Percentiles rank a stretch among this genome's conserved stretches.
These are phyloP conservation scores for Plantago ovata DNA, from an alignment of 257 asterid species.

Conservation along the genomic window DNA sequence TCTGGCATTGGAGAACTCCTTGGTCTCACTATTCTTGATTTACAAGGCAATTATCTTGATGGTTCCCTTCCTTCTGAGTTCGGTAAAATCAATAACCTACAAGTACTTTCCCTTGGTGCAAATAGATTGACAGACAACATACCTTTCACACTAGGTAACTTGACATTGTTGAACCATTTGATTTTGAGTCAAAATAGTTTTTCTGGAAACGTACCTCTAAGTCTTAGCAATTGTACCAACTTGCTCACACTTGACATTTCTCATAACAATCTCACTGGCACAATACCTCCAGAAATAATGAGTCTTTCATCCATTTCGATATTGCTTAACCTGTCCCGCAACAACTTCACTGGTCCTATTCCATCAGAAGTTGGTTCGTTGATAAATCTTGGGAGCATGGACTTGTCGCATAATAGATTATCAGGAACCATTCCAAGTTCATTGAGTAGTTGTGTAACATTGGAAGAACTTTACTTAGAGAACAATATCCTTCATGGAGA, in stretches of 20 bases:
- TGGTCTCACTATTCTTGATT: constrained; percentile 2
- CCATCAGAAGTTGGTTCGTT: constrained; percentile 23
- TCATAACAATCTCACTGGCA: constrained; percentile 18
- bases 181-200: neutral
- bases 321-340: constrained; percentile 3
- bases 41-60: constrained; percentile 19
- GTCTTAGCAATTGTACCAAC: constrained; percentile 11
- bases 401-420: constrained; percentile 25
- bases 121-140: constrained; percentile 13
- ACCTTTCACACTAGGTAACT: constrained; percentile 28
- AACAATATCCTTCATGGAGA: too few species aligned
- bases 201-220: constrained; percentile 18
- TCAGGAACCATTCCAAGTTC: too few species aligned
- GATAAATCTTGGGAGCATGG: neutral
- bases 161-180: constrained; percentile 9
- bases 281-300: constrained; percentile 10
- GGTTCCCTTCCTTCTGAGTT: constrained; percentile 28
- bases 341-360: constrained; percentile 14
- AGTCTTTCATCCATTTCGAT: constrained; percentile 6
- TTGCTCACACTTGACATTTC: constrained; percentile 17
- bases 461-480: too few species aligned
- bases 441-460: too few species aligned
- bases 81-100: constrained; percentile 19
- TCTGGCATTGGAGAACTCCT: constrained; percentile 20
- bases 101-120: neutral